These are phyloP conservation scores for Quambalaria eucalypti DNA, from an alignment of 1,284 basidiomycete species.

Conservation along the genomic window DNA sequence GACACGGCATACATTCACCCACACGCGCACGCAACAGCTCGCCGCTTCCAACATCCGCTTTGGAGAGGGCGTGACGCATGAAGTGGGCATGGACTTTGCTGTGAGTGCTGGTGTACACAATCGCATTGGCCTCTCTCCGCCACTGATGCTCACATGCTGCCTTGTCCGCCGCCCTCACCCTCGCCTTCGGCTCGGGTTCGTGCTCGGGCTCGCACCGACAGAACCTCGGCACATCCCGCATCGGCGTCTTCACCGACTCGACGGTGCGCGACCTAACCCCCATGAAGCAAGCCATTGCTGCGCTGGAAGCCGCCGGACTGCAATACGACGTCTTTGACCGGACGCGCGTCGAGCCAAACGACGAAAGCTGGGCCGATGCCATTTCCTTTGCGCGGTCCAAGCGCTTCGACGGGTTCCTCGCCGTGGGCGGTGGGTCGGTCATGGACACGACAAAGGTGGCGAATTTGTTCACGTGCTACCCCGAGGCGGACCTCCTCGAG, in stretches of 20 bases:
- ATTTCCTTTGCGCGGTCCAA: constrained; percentile 76
- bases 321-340: constrained; percentile 76
- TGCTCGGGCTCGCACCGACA: no score
- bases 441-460: constrained; percentile 89
- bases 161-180: constrained; percentile 48
- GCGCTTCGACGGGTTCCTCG: constrained; percentile 60
- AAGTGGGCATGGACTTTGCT: constrained; percentile 88
- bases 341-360: constrained; percentile 82
- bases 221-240: constrained; percentile 52
- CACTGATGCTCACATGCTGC: constrained; percentile 60
- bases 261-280: constrained; percentile 72
- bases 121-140: neutral
- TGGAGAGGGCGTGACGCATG: constrained; percentile 50
- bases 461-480: constrained; percentile 71
- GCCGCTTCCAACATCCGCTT: constrained; percentile 70
- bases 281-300: constrained; percentile 72
- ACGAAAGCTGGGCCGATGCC: constrained; percentile 63
- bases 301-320: constrained; percentile 64
- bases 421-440: constrained; percentile 82
- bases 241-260: constrained; percentile 86
- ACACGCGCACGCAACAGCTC: constrained; percentile 51
- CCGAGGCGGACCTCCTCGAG: constrained; percentile 74
- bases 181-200: no score
- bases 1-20: neutral
- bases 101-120: neutral